Conservation (phyloP, 2,329 filamentous ascomycete genomes). For the Nigrograna mackinnonii region DNA sequence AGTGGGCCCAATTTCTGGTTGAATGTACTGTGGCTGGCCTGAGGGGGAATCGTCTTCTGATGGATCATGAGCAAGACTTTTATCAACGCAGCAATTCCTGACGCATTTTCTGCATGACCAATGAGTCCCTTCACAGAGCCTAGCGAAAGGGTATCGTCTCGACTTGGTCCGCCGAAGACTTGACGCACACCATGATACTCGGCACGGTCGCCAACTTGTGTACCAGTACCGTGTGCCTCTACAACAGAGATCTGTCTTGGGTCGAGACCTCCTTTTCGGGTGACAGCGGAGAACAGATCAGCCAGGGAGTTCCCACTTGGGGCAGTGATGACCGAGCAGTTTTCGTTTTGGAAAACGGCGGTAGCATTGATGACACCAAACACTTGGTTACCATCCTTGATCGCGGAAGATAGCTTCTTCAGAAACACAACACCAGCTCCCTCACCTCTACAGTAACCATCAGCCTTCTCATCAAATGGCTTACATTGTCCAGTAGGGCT, state of each 20-base stretch:
- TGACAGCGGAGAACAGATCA: constrained; percentile 10
- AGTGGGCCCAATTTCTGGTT: constrained; percentile 17
- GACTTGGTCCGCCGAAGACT: constrained; percentile 12
- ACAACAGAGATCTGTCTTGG: constrained; percentile 10
- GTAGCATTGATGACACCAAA: constrained; percentile 45
- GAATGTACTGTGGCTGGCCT: constrained; percentile 14
- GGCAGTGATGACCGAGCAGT: constrained; percentile 8
- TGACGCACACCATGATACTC: constrained; percentile 20
- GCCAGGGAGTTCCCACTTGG: constrained; percentile 14
- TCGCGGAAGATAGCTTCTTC: constrained; percentile 54
- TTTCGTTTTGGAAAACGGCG: constrained; percentile 14
- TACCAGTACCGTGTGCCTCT: constrained; percentile 23
- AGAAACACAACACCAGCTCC: constrained; percentile 53
- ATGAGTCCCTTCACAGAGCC: constrained; percentile 35
- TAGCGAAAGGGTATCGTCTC: constrained; percentile 12
- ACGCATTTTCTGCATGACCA: constrained; percentile 25
- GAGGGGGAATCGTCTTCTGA: constrained; percentile 19
- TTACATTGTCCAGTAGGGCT: constrained; percentile 53
- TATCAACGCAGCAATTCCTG: constrained; percentile 23
- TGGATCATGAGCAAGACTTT: constrained; percentile 32
- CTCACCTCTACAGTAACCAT: constrained; percentile 59
- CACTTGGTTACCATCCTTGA: constrained; percentile 54
- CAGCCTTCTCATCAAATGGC: constrained; percentile 39
- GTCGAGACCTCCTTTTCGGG: constrained; percentile 5
- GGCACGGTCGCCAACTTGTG: constrained; percentile 19